Conservation (phyloP, 805 yeast species). For the Cyberlindnera meyerae region DNA sequence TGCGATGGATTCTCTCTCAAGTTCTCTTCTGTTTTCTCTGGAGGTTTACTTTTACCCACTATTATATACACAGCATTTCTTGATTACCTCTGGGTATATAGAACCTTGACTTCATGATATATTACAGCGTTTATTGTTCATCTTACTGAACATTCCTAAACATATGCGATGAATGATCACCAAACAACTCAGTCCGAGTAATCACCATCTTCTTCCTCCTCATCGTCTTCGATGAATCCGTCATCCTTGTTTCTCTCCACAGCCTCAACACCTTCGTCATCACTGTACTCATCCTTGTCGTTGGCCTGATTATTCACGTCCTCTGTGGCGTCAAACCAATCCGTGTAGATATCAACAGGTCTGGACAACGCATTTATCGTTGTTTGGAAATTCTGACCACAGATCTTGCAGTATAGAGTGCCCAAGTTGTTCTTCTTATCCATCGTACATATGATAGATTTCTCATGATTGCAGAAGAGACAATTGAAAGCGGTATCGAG, state of each 20-base stretch:
- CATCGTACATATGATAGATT: conserved; percentile 79
- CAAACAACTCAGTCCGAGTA: conserved; percentile 18
- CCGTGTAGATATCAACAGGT: conserved; percentile 92
- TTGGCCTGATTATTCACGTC: conserved; percentile 42
- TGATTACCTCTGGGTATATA: too few species aligned
- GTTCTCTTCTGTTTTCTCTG: too few species aligned
- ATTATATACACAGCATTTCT: conserved; percentile 5
- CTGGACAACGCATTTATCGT: conserved; percentile 72
- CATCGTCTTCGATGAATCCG: conserved; percentile 22
- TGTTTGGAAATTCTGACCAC: conserved; percentile 91
- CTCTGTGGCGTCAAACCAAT: conserved; percentile 96
- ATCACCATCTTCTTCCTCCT: conserved; percentile 25
- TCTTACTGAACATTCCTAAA: background rate
- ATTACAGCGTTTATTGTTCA: too few species aligned
- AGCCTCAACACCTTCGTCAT: conserved; percentile 20
- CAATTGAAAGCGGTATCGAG: conserved; percentile 84
- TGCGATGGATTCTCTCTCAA: too few species aligned
- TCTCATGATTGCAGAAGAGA: conserved; percentile 92
- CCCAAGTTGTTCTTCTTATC: conserved; percentile 88
- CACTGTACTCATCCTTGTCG: conserved; percentile 31
- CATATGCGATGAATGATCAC: background rate
- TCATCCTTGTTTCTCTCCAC: conserved; percentile 16
- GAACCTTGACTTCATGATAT: too few species aligned
- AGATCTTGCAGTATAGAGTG: conserved; percentile 79
- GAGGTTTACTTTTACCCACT: too few species aligned